These are phyloP conservation scores for Rostrohypoxylon terebratum DNA, from an alignment of 495 filamentous ascomycete species.

Conservation along the genomic window DNA sequence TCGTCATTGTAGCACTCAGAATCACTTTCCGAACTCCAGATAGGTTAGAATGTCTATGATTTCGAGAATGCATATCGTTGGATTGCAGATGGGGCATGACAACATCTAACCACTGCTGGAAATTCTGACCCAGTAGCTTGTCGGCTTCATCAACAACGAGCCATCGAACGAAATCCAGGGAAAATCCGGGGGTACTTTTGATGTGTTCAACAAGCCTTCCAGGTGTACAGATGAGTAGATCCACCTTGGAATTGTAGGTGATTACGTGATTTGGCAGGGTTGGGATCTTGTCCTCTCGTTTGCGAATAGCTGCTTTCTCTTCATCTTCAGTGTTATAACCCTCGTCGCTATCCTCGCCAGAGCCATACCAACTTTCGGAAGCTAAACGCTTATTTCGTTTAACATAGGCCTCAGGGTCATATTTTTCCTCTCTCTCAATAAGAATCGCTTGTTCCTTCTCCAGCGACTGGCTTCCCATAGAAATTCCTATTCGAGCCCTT, in stretches of 20 bases:
- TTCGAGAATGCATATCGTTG: slow-evolving; percentile 54
- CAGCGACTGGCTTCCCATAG: slow-evolving; percentile 81
- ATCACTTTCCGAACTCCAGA: slow-evolving; percentile 75
- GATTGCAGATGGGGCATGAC: slow-evolving; percentile 73
- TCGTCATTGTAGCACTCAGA: slow-evolving; percentile 93
- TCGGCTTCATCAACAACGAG: slow-evolving; percentile 95
- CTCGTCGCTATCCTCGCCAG: slow-evolving; percentile 30
- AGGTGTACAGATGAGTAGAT: slow-evolving; percentile 92
- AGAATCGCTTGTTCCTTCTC: slow-evolving; percentile 78
- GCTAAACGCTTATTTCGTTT: slow-evolving; percentile 40
- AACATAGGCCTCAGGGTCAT: slow-evolving; percentile 51
- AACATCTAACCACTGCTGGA: slow-evolving; percentile 87
- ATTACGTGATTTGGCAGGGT: slow-evolving; percentile 71
- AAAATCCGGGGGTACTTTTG: slow-evolving; percentile 82
- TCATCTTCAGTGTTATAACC: slow-evolving; percentile 50
- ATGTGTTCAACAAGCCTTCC: slow-evolving; percentile 94
- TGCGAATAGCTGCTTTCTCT: slow-evolving; percentile 43
- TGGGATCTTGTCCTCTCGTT: slow-evolving; percentile 47
- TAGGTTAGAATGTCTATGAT: slow-evolving; percentile 62
- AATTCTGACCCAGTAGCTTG: slow-evolving; percentile 88
- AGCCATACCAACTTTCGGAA: slow-evolving; percentile 27
- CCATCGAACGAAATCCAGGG: slow-evolving; percentile 80
- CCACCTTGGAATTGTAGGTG: slow-evolving; percentile 74
- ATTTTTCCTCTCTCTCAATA: slow-evolving; percentile 68
- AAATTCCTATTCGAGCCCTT: slow-evolving; percentile 79